These are phyloP conservation scores for Penicillium sp. DNA, from an alignment of 2,329 filamentous ascomycete genomes.

Conservation along the genomic window DNA sequence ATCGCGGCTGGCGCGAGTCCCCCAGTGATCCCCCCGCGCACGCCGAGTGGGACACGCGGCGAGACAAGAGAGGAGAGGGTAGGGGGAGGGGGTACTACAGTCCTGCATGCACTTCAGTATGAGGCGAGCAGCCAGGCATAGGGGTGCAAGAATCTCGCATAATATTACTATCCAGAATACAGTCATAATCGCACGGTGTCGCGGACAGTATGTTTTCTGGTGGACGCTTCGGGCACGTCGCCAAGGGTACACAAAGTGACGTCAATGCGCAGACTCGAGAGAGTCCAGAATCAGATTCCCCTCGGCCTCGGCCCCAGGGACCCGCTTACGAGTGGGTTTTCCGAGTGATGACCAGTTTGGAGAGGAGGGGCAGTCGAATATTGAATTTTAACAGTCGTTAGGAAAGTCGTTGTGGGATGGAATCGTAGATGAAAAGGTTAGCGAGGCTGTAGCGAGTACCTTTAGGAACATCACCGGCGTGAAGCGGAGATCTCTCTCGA, in stretches of 20 bases:
- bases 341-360: not conserved
- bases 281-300: slow-evolving; percentile 1
- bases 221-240: not conserved
- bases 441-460: not conserved
- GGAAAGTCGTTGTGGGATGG: not conserved
- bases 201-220: not conserved
- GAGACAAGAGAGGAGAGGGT: not conserved
- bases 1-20: not conserved
- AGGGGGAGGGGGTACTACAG: not conserved
- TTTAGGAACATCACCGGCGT: not conserved
- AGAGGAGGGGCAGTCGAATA: not conserved
- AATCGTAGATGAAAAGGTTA: slow-evolving; percentile 1
- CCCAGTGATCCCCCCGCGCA: not conserved
- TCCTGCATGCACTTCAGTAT: not conserved
- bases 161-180: not conserved
- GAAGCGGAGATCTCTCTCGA: not conserved
- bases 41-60: slow-evolving; percentile 2
- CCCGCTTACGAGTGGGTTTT: not conserved
- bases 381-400: not conserved
- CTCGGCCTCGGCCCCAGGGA: not conserved
- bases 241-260: slow-evolving; percentile 1
- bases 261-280: not conserved
- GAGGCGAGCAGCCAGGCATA: not conserved
- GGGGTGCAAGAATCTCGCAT: not conserved
- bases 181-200: not conserved